Conservation (phyloP, 148 eudicot genomes). For the Pouteria glomerata region DNA sequence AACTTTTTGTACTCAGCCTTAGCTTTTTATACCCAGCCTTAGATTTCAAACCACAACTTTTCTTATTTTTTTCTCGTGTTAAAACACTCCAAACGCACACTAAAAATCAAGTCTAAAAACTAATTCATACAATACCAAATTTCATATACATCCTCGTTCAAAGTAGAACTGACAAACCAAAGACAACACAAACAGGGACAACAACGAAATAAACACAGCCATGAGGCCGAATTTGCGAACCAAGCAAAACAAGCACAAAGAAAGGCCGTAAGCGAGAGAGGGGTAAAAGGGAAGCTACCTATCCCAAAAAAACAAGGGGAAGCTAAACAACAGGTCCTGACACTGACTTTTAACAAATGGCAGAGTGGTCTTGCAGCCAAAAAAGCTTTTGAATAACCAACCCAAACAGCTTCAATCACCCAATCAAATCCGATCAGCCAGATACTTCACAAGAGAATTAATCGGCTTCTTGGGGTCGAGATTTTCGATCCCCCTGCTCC, state of each 20-base stretch:
- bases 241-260: no score
- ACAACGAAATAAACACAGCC: no score
- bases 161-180: neutral
- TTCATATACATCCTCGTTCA: neutral
- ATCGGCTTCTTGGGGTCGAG: slow-evolving; percentile 45
- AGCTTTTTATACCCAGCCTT: no score
- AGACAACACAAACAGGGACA: no score
- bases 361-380: slow-evolving; percentile 67
- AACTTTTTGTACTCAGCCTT: no score
- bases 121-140: neutral
- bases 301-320: no score
- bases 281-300: no score
- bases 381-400: slow-evolving; percentile 4
- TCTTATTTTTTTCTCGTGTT: no score
- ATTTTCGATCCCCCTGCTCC: slow-evolving; percentile 16
- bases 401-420: neutral
- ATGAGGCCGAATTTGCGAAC: no score
- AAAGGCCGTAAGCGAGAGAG: no score
- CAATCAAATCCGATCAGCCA: slow-evolving; percentile 45
- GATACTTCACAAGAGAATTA: slow-evolving; percentile 52
- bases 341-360: slow-evolving; percentile 19
- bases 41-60: no score
- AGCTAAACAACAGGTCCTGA: neutral
- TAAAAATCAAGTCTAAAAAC: neutral
- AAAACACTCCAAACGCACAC: neutral